Percentiles rank a stretch among this genome's conserved stretches.
These are phyloP conservation scores for Phylloporus sp. DNA, from an alignment of 768 basidiomycete species.

Conservation along the genomic window DNA sequence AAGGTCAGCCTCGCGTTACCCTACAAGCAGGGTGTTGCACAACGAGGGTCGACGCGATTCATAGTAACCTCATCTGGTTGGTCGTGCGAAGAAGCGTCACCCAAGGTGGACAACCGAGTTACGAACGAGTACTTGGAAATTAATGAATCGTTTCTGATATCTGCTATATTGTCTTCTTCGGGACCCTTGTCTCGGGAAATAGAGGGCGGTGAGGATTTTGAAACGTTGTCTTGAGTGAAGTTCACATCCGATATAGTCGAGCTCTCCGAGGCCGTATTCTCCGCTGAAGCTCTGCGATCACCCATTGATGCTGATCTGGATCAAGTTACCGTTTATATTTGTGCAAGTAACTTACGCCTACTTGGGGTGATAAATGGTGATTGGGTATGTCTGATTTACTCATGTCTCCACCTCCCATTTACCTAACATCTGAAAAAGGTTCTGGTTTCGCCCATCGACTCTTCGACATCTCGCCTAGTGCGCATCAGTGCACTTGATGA, in stretches of 20 bases:
- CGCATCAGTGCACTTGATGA: conserved; percentile 52
- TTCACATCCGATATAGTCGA: not conserved
- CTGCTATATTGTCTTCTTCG: conserved; percentile 35
- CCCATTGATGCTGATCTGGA: conserved; percentile 38
- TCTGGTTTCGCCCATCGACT: conserved; percentile 38
- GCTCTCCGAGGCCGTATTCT: conserved; percentile 20
- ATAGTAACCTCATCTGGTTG: conserved; percentile 38
- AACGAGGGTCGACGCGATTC: conserved; percentile 46
- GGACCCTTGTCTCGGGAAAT: conserved; percentile 7
- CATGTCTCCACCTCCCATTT: not conserved
- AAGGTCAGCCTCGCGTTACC: conserved; percentile 62
- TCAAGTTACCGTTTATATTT: conserved; percentile 55
- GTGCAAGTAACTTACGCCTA: conserved; percentile 56
- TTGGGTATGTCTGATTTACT: conserved; percentile 50
- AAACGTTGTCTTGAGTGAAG: not conserved
- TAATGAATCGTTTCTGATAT: conserved; percentile 64
- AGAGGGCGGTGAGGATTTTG: conserved; percentile 6
- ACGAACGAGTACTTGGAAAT: conserved; percentile 56
- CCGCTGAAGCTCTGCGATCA: conserved; percentile 28
- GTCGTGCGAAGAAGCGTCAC: not conserved
- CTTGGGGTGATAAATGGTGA: conserved; percentile 69
- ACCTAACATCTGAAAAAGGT: conserved; percentile 38
- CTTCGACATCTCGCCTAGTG: conserved; percentile 45
- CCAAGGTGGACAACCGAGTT: conserved; percentile 8
- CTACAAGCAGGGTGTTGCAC: conserved; percentile 62